Base-by-base conservation (phyloP, 768 basidiomycete genomes). In the Pleurotus cornucopiae region DNA sequence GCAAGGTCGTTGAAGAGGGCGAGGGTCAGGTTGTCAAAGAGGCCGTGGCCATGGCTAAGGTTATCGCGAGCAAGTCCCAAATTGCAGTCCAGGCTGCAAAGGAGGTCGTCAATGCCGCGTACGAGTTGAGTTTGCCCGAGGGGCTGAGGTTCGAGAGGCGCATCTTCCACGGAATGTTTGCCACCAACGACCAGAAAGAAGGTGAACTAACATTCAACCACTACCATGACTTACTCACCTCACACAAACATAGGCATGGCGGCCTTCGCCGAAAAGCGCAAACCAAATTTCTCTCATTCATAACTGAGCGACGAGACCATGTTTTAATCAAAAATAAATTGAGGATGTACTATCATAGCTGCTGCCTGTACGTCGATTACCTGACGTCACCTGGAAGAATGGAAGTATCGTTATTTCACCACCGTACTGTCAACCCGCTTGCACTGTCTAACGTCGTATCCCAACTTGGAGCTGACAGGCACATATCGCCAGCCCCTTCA, bases 111-210 rank as follows among this genome's bases (percentile, higher is more conserved):
- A 96, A 97, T 69, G 89, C 85, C 45, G 95, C 93, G 18, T 89
- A 85, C 61, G 94, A 99, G 63, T 69, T 92, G 61, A 78, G 82
- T 5, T 78, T 99, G 45, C 72, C 80, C 4, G 90, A 97, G 65
- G 97, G 96, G 0, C 68, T 98, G 62, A 79, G 84, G 57, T 87
- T 93, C 61, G 97, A 98, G 72, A 79, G 94, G 58, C 78, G 93
- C 59, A 73, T 94, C 43, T 98, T 98, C 86, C 90, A 98, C 62
- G 78, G 84, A 40, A 73, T 94, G 57, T 98, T 99, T 64, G 94
- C 94, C 4, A 97, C 97, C 14, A 82, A 86, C 53, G 94, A 96
- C 68, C 94, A 95, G 73, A 95, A 95, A 76, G 94, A 96, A 74
- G 94, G 93, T 88, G 63, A 58, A 88, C 71, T 14, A 41, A 51